These are phyloP conservation scores for Arthrobotrys musiformis DNA, from an alignment of 2,329 filamentous ascomycete species.

Conservation along the genomic window DNA sequence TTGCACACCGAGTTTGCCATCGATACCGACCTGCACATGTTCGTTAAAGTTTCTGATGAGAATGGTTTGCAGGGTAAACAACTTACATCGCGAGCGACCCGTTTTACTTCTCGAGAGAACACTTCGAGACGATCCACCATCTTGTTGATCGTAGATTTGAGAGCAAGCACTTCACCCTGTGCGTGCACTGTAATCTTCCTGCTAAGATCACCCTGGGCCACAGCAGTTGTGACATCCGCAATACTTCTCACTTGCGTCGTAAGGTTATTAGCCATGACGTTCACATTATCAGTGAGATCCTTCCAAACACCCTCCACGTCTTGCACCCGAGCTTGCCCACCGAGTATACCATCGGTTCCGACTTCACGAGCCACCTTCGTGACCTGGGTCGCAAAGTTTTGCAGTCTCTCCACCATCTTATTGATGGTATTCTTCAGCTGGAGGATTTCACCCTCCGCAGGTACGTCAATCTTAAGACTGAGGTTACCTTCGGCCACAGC, in stretches of 20 bases:
- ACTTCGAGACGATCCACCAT: constrained; percentile 96
- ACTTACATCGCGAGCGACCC: constrained; percentile 88
- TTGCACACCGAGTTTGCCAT: constrained; percentile 98
- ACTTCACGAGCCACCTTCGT: constrained; percentile 94
- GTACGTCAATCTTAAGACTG: constrained; percentile 94
- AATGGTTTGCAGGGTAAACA: too few relatives aligned
- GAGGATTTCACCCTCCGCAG: constrained; percentile 91
- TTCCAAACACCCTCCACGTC: constrained; percentile 98
- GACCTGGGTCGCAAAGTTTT: constrained; percentile 96
- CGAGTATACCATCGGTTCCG: constrained; percentile 92
- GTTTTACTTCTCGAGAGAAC: constrained; percentile 95
- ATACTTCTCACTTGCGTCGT: constrained; percentile 95
- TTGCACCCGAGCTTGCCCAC: constrained; percentile 85
- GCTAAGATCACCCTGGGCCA: constrained; percentile 90
- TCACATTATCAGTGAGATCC: constrained; percentile 90
- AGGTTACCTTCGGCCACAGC: constrained; percentile 94
- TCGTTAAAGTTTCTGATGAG: not conserved
- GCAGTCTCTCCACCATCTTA: constrained; percentile 98
- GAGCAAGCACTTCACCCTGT: constrained; percentile 89
- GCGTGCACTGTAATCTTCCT: constrained; percentile 95
- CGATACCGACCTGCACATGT: constrained; percentile 71
- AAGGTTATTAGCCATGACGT: constrained; percentile 87
- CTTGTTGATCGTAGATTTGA: constrained; percentile 98
- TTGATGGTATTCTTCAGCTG: constrained; percentile 98
- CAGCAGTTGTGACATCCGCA: constrained; percentile 79